phyloP scores from a whole-genome alignment of 257 asterid species.

The Voacanga thouarsii region DNA sequence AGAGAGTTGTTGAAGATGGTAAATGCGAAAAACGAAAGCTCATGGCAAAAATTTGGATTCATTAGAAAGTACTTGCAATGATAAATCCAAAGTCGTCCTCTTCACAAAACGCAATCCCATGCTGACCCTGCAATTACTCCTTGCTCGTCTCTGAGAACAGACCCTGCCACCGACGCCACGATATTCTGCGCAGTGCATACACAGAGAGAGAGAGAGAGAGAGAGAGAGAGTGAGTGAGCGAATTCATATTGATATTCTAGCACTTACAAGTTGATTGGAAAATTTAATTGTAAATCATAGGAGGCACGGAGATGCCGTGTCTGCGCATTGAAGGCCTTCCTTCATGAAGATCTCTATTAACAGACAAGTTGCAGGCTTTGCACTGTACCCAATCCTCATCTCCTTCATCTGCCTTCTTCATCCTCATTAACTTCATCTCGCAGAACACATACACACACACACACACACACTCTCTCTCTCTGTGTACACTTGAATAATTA shows the following conservation, averaged over 20 bases:
- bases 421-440: constrained; percentile 23
- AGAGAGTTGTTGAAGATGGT: constrained; percentile 36
- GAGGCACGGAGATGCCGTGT: constrained; percentile 64
- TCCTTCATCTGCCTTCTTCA: constrained; percentile 25
- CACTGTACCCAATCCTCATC: constrained; percentile 33
- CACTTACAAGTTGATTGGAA: constrained; percentile 7
- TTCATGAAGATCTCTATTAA: constrained; percentile 8
- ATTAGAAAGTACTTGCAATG: constrained; percentile 11
- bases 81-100: constrained; percentile 9
- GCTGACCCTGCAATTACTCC: constrained; percentile 21
- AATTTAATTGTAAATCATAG: constrained; percentile 14
- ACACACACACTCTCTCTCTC: not conserved
- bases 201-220: not conserved
- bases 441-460: not conserved
- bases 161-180: constrained; percentile 9
- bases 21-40: constrained; percentile 35
- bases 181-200: not conserved
- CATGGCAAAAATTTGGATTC: constrained; percentile 10
- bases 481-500: not conserved
- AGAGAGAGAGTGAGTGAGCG: not conserved
- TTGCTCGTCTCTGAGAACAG: not conserved
- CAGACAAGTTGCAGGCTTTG: constrained; percentile 46
- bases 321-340: constrained; percentile 39
- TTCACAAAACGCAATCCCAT: constrained; percentile 17
- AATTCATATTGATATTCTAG: not conserved